Percentiles rank a stretch among this genome's conserved stretches.
These are phyloP conservation scores for Pichia sp. DNA, from an alignment of 1,139 yeast genomes.

Conservation along the genomic window DNA sequence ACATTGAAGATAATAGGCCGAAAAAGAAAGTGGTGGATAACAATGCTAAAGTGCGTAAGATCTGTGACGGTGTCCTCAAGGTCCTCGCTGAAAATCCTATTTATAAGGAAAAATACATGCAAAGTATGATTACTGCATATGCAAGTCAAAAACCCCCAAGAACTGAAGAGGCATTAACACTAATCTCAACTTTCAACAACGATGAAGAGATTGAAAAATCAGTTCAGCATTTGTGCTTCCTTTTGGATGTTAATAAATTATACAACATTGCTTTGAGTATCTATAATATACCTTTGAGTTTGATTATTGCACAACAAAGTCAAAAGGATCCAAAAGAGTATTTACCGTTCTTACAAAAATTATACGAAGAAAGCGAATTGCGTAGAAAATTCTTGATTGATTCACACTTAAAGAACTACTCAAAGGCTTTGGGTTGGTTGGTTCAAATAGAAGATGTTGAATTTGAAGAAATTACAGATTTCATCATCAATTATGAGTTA, in stretches of 20 bases:
- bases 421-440: conserved; percentile 63
- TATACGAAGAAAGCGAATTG: conserved; percentile 58
- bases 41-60: conserved; percentile 57
- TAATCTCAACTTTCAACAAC: conserved; percentile 44
- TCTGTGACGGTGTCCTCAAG: conserved; percentile 63
- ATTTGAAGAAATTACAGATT: conserved; percentile 56
- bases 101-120: conserved; percentile 53
- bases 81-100: conserved; percentile 44
- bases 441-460: conserved; percentile 33
- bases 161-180: conserved; percentile 58
- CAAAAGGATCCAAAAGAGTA: conserved; percentile 98
- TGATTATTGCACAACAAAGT: conserved; percentile 87
- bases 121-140: conserved; percentile 80
- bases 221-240: conserved; percentile 78
- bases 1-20: conserved; percentile 10
- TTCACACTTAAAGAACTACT: conserved; percentile 58
- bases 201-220: conserved; percentile 50
- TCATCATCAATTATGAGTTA: conserved; percentile 65
- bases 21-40: conserved; percentile 5
- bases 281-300: conserved; percentile 74
- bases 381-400: conserved; percentile 76
- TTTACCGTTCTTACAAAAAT: conserved; percentile 77
- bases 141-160: conserved; percentile 91
- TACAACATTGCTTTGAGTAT: conserved; percentile 76
- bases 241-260: conserved; percentile 80